These are phyloP conservation scores for Phytopythium montanum DNA, from an alignment of 352 stramenopile species.

Conservation along the genomic window DNA sequence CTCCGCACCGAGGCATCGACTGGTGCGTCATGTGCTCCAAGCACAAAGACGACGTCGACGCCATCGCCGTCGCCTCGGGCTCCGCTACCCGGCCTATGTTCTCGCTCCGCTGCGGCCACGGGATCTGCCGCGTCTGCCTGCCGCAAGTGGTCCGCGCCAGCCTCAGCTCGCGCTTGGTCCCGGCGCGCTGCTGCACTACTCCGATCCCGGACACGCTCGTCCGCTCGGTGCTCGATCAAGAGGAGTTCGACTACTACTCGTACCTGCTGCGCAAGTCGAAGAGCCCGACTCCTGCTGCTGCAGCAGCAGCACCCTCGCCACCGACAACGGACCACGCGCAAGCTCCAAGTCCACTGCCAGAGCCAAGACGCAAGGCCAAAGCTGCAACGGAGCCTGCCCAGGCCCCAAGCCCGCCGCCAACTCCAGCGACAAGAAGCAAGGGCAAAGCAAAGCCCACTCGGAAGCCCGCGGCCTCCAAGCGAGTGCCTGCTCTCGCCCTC, in stretches of 20 bases:
- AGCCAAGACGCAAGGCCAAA: not conserved
- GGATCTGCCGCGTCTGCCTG: conserved; percentile 30
- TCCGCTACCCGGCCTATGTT: conserved; percentile 16
- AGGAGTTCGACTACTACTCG: conserved; percentile 42
- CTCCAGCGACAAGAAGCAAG: not conserved
- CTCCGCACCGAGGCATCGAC: not conserved
- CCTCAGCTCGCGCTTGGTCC: conserved; percentile 18
- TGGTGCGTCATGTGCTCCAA: conserved; percentile 2
- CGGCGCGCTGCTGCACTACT: conserved; percentile 35
- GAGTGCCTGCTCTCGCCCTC: not conserved
- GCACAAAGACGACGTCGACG: not conserved
- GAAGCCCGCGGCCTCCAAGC: not conserved
- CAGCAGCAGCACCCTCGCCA: not conserved
- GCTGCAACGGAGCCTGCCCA: not conserved
- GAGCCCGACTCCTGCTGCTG: not conserved
- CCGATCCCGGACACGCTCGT: conserved; percentile 27
- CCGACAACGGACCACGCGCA: not conserved
- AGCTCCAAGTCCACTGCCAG: not conserved
- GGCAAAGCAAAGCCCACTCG: conserved; percentile 3
- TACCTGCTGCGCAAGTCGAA: conserved; percentile 18
- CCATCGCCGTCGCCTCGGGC: not conserved
- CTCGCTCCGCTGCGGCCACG: conserved; percentile 34
- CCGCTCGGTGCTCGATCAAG: conserved; percentile 19
- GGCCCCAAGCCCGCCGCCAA: not conserved
- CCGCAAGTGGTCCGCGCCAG: conserved; percentile 11